phyloP scores from a whole-genome alignment of 2,329 filamentous ascomycete species.

The Didymella keratinophila region DNA sequence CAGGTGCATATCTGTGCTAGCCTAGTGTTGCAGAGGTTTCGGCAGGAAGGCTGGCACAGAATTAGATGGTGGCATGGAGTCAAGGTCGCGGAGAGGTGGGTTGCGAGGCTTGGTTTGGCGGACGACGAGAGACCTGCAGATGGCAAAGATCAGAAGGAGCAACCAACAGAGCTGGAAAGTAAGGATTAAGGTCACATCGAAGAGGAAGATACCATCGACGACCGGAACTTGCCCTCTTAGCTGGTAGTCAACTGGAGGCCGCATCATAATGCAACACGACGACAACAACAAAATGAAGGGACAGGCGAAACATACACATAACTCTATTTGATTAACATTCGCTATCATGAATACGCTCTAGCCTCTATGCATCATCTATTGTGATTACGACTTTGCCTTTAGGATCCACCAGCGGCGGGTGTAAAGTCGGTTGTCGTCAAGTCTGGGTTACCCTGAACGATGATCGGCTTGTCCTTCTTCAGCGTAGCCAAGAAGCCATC shows the following conservation, averaged over 20 bases:
- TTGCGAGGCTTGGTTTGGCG: conserved; percentile 6
- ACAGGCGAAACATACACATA: neutral
- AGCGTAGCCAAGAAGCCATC: conserved; percentile 40
- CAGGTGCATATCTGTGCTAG: conserved; percentile 29
- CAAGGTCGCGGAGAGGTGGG: conserved; percentile 30
- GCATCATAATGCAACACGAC: neutral
- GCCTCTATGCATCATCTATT: neutral
- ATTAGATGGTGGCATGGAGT: conserved; percentile 32
- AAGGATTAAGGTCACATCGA: too few relatives aligned
- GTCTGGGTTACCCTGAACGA: conserved; percentile 50
- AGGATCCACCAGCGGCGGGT: conserved; percentile 11
- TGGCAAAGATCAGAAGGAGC: neutral
- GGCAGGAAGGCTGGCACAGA: conserved; percentile 22
- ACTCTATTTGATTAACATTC: neutral
- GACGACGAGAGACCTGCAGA: neutral
- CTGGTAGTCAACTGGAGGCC: neutral
- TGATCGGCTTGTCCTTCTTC: conserved; percentile 51
- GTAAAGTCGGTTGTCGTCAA: conserved; percentile 49
- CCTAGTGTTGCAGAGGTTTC: conserved; percentile 29
- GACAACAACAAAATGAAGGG: neutral
- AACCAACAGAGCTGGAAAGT: neutral
- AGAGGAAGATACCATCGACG: neutral
- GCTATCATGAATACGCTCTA: neutral
- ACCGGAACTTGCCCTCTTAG: neutral
- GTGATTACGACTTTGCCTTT: neutral